Evolutionary conservation across 176 grass and related monocot genomes (phyloP), one percentile per base, ranked within the genome.

Genomic region (Panicum miliaceum): DNA sequence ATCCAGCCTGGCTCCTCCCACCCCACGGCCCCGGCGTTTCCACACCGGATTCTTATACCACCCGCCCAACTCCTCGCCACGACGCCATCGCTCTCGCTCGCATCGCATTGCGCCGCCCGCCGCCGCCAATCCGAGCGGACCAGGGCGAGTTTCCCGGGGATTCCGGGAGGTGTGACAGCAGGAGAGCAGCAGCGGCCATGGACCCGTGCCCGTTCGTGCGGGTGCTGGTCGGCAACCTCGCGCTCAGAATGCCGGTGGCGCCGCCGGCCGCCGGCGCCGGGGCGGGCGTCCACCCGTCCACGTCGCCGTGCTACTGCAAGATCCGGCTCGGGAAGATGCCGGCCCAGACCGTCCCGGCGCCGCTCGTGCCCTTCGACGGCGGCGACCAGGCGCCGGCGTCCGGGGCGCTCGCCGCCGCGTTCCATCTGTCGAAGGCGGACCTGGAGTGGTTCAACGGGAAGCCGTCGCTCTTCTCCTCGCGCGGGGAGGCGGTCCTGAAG

Each of bases 151-250:
- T 63, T 15, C 19, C 29, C 51, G 25, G 9, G 10, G 47, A 25
- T 45, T 46, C 58, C 12, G 0, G 62, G 46, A 15, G 14, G 32
- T 20, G 22, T 14, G 58, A 35, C 13, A 19, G 45, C 12, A 40
- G 41, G 26, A 40, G 67, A 42, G 57, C 1, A 6, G 79, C 19
- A 4, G 23, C 15, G 71, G 71, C 71, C 80, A 99, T 99, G 97
- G 97, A 99, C 76, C 97, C 97, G 78, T 99, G 97, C 84, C 97
- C 91, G 35, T 99, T 94, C 91, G 97, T 99, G 71, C 91, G 97
- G 91, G 93, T 99, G 79, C 81, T 99, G 47, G 93, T 99, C 62
- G 93, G 93, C 62, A 99, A 96, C 83, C 77, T 99, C 4, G 89
- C 93, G 22, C 84, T 99, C 12, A 91, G 91, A 77, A 90, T 99